A percentile compares a stretch with the other conserved stretches of the same genome.
Conservation (phyloP, 306 rosid species). For the Echinosophora koreensis region DNA sequence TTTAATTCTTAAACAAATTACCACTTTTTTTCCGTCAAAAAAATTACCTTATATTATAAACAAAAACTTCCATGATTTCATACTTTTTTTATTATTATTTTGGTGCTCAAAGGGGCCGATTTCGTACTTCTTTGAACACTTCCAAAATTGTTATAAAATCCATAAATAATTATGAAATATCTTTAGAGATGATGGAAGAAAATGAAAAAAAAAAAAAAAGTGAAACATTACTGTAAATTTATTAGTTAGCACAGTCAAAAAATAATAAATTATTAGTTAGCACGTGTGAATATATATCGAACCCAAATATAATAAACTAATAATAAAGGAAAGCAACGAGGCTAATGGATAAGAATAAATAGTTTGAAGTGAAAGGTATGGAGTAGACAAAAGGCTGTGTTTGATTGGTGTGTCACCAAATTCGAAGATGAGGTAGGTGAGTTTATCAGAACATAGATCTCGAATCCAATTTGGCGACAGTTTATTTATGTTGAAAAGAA, state of each 20-base stretch:
- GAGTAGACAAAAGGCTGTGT: background rate
- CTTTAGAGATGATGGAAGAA: no score
- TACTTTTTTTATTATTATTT: no score
- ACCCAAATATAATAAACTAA: no score
- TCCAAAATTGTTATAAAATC: no score
- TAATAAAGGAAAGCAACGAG: no score
- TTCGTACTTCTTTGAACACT: no score
- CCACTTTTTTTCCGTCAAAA: no score
- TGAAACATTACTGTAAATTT: background rate
- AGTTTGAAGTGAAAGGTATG: background rate
- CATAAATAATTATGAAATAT: background rate
- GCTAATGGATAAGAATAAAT: background rate
- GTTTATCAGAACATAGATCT: conserved; percentile 2
- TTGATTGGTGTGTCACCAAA: background rate
- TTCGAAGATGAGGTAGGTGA: background rate
- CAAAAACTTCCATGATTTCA: no score
- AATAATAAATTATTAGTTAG: background rate
- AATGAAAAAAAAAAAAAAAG: no score
- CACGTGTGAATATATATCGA: conserved; percentile 18
- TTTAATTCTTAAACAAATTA: no score
- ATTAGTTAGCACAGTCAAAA: background rate
- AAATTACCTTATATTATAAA: no score
- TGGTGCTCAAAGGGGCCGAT: no score
- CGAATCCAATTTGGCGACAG: conserved; percentile 14
- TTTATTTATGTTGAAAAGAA: conserved; percentile 37